Evolutionary conservation across 768 basidiomycete genomes (phyloP).

Genomic region (Trametes cubensis): DNA sequence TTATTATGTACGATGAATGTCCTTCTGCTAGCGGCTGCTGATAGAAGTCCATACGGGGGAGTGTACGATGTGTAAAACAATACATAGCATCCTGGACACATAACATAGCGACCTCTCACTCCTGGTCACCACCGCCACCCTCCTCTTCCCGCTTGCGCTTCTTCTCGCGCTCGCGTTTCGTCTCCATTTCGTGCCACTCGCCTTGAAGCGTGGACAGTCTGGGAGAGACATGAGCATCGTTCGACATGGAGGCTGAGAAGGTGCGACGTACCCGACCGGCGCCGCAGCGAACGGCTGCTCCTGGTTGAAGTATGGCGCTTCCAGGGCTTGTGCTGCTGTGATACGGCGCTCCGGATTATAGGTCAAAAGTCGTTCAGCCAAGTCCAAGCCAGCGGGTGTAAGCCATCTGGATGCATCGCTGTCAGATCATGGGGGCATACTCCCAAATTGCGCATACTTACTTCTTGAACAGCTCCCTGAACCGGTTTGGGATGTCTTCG

Average conservation of each 20-base stretch:
- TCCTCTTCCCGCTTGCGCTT: conserved; percentile 68
- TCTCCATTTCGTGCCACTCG: conserved; percentile 98
- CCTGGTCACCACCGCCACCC: conserved; percentile 9
- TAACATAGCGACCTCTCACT: conserved; percentile 11
- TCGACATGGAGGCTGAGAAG: background rate
- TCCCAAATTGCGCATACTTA: conserved; percentile 38
- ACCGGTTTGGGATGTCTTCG: conserved; percentile 69
- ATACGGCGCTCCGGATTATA: conserved; percentile 81
- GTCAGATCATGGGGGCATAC: background rate
- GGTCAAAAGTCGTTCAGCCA: conserved; percentile 79
- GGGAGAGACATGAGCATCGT: background rate
- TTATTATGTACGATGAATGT: conserved; percentile 27
- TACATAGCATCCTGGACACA: conserved; percentile 33
- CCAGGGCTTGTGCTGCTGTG: conserved; percentile 79
- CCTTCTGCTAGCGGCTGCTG: conserved; percentile 36
- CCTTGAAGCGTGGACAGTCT: conserved; percentile 84
- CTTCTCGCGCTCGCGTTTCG: conserved; percentile 87
- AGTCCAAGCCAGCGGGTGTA: conserved; percentile 81
- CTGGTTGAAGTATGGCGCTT: conserved; percentile 78
- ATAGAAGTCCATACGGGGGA: conserved; percentile 22
- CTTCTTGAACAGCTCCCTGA: conserved; percentile 87
- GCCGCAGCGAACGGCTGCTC: conserved; percentile 75
- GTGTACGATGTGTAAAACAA: conserved; percentile 26
- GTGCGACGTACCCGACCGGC: conserved; percentile 73
- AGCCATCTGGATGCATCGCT: conserved; percentile 62